Evolutionary conservation across 1,139 yeast species (phyloP).

Genomic region (Diutina neorugosa): DNA sequence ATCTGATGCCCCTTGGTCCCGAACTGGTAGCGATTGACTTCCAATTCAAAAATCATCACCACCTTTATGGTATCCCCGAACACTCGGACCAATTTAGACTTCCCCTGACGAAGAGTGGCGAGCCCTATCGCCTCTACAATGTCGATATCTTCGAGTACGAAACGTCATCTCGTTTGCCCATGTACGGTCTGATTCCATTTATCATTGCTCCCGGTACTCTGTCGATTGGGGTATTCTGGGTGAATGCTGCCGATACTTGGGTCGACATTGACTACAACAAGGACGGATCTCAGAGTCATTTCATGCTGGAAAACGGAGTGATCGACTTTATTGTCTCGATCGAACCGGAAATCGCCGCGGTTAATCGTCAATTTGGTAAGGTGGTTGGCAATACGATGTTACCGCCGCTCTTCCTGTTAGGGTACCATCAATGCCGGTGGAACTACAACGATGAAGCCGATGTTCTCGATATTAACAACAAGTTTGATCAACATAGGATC

Average conservation of each 20-base stretch:
- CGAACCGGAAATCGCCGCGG: conserved; percentile 47
- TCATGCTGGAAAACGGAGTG: conserved; percentile 89
- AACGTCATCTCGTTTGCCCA: conserved; percentile 66
- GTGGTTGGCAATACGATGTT: conserved; percentile 66
- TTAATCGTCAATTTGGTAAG: conserved; percentile 50
- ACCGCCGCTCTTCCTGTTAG: conserved; percentile 76
- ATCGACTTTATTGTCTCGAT: conserved; percentile 64
- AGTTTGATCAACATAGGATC: conserved; percentile 62
- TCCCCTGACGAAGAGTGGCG: conserved; percentile 46
- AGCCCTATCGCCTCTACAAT: conserved; percentile 78
- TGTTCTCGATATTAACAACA: conserved; percentile 53
- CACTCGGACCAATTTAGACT: conserved; percentile 76
- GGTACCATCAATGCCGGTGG: conserved; percentile 97
- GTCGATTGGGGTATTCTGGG: conserved; percentile 74
- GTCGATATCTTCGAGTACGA: conserved; percentile 95
- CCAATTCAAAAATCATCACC: conserved; percentile 42
- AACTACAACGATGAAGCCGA: conserved; percentile 85
- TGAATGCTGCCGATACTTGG: conserved; percentile 87
- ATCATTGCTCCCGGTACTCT: conserved; percentile 48
- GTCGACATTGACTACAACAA: conserved; percentile 48
- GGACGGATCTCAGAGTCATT: conserved; percentile 45
- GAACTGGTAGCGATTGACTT: conserved; percentile 81
- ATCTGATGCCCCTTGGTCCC: conserved; percentile 70
- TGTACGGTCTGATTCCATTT: conserved; percentile 92
- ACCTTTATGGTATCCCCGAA: conserved; percentile 89